Evolutionary conservation across 2,329 filamentous ascomycete species (phyloP).

Genomic region (Penicillium rolfsii): DNA sequence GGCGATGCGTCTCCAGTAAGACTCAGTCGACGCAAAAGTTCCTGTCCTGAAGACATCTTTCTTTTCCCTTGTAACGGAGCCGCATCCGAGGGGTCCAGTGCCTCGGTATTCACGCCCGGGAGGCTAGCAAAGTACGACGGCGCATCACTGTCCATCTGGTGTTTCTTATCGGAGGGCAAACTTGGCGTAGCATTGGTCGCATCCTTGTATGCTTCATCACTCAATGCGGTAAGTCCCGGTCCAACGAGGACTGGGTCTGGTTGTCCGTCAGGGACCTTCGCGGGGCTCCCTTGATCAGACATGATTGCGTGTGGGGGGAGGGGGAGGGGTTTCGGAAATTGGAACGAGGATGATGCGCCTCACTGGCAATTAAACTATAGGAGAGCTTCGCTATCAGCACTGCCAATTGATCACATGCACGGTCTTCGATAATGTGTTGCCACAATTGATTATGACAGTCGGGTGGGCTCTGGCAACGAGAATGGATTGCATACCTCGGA

Average conservation of each 20-base stretch:
- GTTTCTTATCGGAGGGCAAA: slow-evolving; percentile 27
- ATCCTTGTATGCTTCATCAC: slow-evolving; percentile 33
- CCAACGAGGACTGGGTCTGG: slow-evolving; percentile 38
- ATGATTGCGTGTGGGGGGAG: slow-evolving; percentile 28
- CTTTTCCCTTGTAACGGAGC: slow-evolving; percentile 47
- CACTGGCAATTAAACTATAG: slow-evolving; percentile 13
- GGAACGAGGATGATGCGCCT: slow-evolving; percentile 4
- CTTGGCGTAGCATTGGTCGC: slow-evolving; percentile 37
- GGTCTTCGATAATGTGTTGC: not conserved
- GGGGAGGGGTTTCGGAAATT: not conserved
- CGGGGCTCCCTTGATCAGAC: slow-evolving; percentile 31
- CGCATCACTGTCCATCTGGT: slow-evolving; percentile 24
- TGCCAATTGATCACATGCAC: slow-evolving; percentile 23
- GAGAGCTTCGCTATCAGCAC: slow-evolving; percentile 5
- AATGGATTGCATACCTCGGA: slow-evolving; percentile 25
- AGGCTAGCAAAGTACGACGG: slow-evolving; percentile 37
- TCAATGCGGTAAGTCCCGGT: slow-evolving; percentile 32
- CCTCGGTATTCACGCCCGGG: slow-evolving; percentile 28
- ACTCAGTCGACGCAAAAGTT: slow-evolving; percentile 59
- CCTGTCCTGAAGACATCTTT: slow-evolving; percentile 52
- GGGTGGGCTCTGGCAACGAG: slow-evolving; percentile 12
- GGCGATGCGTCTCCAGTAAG: slow-evolving; percentile 45
- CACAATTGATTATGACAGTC: slow-evolving; percentile 8
- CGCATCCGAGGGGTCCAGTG: slow-evolving; percentile 22
- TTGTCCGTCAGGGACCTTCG: slow-evolving; percentile 32